phyloP scores from a whole-genome alignment of 129 eudicot species.

The Flaveria linearis region DNA sequence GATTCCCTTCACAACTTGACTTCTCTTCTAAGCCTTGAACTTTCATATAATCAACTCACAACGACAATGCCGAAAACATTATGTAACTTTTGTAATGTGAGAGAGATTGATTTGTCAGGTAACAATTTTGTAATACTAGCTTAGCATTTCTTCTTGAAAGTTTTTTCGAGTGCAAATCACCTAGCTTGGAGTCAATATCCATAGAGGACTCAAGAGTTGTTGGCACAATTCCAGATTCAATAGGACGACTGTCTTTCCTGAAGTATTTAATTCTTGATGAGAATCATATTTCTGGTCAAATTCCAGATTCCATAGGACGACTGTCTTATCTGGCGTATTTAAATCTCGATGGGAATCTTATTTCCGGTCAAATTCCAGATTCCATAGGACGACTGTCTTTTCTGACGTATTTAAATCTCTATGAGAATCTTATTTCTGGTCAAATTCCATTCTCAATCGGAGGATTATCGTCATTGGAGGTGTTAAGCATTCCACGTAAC shows the following conservation, averaged over 20 bases:
- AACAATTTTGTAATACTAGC: not conserved
- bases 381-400: too few species aligned
- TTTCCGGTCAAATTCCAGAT: too few species aligned
- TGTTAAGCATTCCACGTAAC: not conserved
- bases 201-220: too few species aligned
- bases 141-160: slow-evolving; percentile 3
- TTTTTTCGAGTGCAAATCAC: slow-evolving; percentile 8
- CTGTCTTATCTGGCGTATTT: too few species aligned
- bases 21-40: slow-evolving; percentile 9
- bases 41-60: slow-evolving; percentile 1
- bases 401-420: too few species aligned
- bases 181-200: not conserved
- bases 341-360: too few species aligned
- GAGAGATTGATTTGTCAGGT: not conserved
- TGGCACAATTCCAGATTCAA: slow-evolving; percentile 12
- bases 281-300: not conserved
- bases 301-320: not conserved
- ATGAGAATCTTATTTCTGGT: not conserved
- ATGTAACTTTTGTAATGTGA: slow-evolving; percentile 1
- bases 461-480: slow-evolving; percentile 5
- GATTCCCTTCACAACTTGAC: slow-evolving; percentile 22
- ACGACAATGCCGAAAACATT: not conserved
- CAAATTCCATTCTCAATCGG: slow-evolving; percentile 1
- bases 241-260: not conserved
- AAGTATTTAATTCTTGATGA: not conserved